Evolutionary conservation across 805 yeast genomes (phyloP), one percentile per base, ranked within the genome.

Genomic region (Zygoascus ofunaensis): DNA sequence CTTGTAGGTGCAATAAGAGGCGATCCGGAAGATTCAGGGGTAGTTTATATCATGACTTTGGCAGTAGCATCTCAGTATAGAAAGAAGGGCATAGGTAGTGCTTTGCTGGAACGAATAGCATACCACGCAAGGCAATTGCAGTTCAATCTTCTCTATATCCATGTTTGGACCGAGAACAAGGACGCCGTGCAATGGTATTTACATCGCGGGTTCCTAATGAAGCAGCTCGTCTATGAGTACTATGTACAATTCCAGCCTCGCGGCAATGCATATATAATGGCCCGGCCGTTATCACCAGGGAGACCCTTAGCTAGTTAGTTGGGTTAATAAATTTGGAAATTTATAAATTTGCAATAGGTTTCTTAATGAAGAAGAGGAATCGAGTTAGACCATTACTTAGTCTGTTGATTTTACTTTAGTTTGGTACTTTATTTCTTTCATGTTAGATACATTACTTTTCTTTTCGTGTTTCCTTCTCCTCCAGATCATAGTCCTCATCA

Each of bases 31-130:
- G 58, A 56, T 68, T 51, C 62, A 70, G 71, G 72, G 40, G 70
- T 74, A 10, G 70, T 82, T 1, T 80, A 82, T 57, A 71, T 83
- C 26, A 83, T 82, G 59, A 69, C 80, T 0, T 57, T 83, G 24
- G 86, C 81, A 0, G 90, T 87, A 4, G 63, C 86, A 48, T 68
- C 74, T 37, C 71, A 79, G 1, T 87, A 86, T 62, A 65, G 81
- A 50, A 61, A 69, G 14, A 65, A 69, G 49, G 82, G 85, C 0
- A 72, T 85, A 32, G 95, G 87, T 18, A 57, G 64, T 12, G 65
- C 70, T 54, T 68, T 86, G 36, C 62, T 87, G 39, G 67, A 73
- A 2, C 78, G 70, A 62, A 61, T 82, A 15, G 71, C 76, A 24
- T 73, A 74, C 26, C 69, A 77, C 45, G 77, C 87, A 3, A 72